Evolutionary conservation across 192 early-diverging fungal species (phyloP), one percentile per base, ranked within the genome.

Genomic region (Backusella tarrabulga): DNA sequence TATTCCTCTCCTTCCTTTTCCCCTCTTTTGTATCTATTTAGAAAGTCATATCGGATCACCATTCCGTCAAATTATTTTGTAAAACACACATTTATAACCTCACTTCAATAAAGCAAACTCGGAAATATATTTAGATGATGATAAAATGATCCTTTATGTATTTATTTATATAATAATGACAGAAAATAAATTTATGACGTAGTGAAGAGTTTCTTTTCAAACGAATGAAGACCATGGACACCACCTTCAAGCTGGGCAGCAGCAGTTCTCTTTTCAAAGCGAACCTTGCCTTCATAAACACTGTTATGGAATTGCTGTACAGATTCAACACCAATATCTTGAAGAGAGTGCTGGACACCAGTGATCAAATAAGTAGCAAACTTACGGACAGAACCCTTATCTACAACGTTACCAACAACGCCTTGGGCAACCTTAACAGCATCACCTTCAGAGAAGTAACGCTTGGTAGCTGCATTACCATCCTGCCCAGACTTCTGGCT

Each of bases 361-460:
- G 95, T 92, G 63, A 91, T 90, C 38, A 99, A 84, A 85, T 99
- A 98, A 14, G 93, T 93, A n/a, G 97, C 79, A 78, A 96, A 99
- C 86, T 93, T 95, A 87, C 95, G 93, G 76, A 97, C 93, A 32
- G 90, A 93, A 38, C 97, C 97, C 91, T 97, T 97, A 85, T 99
- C 97, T 56, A 99, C 90, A 15, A 99, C 97, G 6, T 93, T 92
- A 29, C 97, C 97, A 40, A 95, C 90, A 19, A 99, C 97, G 79
- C 97, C 97, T 88, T 99, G 97, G 19, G 97, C 96, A 34, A 99
- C 97, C 90, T 99, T 99, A 85, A 99, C 92, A 73, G 87, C 91
- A 90, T 98, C 97, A 29, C 90, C 92, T 85, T 99, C 97, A 67
- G 93, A 94, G 85, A 95, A 99, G 87, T 99, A 99, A 73, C 97